Conservation (phyloP, 306 rosid species). For the Gillenia trifoliata region DNA sequence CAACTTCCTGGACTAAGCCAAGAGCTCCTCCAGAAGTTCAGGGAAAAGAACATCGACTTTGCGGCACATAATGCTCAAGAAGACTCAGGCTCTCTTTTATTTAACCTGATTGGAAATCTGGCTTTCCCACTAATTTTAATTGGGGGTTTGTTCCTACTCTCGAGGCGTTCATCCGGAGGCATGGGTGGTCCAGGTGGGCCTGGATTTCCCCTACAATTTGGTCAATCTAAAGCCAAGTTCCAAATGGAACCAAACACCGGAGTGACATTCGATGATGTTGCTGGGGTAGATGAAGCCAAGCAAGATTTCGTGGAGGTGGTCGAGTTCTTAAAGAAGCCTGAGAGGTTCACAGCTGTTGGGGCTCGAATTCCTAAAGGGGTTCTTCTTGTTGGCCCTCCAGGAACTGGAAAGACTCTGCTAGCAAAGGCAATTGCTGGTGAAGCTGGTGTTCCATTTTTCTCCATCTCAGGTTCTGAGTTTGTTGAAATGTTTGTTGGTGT, state of each 20-base stretch:
- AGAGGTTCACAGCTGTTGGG: slow-evolving; percentile 96
- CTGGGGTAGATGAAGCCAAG: slow-evolving; percentile 99
- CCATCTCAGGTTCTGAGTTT: slow-evolving; percentile 96
- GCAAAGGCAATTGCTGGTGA: slow-evolving; percentile 99
- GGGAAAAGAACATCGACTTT: slow-evolving; percentile 93
- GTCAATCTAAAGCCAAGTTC: slow-evolving; percentile 95
- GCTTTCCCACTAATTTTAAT: slow-evolving; percentile 88
- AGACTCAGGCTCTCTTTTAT: slow-evolving; percentile 78
- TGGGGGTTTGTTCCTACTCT: slow-evolving; percentile 90
- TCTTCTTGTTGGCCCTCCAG: slow-evolving; percentile 98
- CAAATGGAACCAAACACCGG: slow-evolving; percentile 99
- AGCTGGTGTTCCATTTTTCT: slow-evolving; percentile 98
- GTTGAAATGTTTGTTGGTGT: slow-evolving; percentile 99
- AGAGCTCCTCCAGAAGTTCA: slow-evolving; percentile 92
- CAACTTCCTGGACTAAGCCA: slow-evolving; percentile 97
- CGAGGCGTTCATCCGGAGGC: slow-evolving; percentile 94
- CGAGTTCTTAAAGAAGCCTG: slow-evolving; percentile 94
- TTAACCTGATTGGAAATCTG: slow-evolving; percentile 83
- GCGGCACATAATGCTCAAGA: slow-evolving; percentile 99
- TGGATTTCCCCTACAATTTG: slow-evolving; percentile 82
- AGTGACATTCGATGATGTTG: slow-evolving; percentile 96
- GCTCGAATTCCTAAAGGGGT: slow-evolving; percentile 99
- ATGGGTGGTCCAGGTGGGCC: slow-evolving; percentile 97
- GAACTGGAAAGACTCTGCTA: slow-evolving; percentile 92
- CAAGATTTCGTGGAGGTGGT: slow-evolving; percentile 99